A percentile compares a stretch with the other conserved stretches of the same genome.
Evolutionary conservation across 2,329 filamentous ascomycete genomes (phyloP).

Genomic region (Alternaria brassicicola): DNA sequence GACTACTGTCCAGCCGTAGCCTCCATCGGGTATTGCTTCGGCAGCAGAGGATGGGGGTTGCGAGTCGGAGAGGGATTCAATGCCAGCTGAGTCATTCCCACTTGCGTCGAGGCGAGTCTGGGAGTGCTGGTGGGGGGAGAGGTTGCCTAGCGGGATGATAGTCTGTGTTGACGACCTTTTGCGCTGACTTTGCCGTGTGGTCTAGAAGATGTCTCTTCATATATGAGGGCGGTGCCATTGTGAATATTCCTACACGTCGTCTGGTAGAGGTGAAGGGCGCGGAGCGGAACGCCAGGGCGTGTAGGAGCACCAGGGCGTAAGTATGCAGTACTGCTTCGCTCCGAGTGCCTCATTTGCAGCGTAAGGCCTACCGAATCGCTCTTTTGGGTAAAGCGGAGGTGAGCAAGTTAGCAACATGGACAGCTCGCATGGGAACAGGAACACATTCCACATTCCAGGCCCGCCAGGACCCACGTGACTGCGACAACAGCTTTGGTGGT

Average conservation of each 20-base stretch:
- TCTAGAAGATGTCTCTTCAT: neutral
- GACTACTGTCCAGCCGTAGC: conserved; percentile 64
- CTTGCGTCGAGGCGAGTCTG: neutral
- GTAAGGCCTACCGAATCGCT: neutral
- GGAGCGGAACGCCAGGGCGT: neutral
- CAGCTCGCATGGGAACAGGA: no score
- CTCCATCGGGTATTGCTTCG: conserved; percentile 57
- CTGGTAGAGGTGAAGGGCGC: neutral
- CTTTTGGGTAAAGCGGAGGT: neutral
- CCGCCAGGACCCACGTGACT: no score
- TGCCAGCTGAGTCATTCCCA: neutral
- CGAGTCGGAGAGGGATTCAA: neutral
- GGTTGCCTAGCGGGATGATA: neutral
- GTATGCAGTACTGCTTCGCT: neutral
- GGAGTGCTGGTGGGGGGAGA: neutral
- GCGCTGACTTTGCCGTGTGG: neutral
- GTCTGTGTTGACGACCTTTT: neutral
- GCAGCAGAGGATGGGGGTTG: neutral
- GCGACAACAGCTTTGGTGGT: no score
- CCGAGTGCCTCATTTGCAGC: neutral
- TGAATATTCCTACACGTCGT: neutral
- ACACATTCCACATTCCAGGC: no score
- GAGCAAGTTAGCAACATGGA: neutral
- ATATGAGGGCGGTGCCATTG: neutral
- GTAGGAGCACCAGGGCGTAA: neutral